Conservation (phyloP, 148 eudicot species). For the Heliamphora exappendiculata region DNA sequence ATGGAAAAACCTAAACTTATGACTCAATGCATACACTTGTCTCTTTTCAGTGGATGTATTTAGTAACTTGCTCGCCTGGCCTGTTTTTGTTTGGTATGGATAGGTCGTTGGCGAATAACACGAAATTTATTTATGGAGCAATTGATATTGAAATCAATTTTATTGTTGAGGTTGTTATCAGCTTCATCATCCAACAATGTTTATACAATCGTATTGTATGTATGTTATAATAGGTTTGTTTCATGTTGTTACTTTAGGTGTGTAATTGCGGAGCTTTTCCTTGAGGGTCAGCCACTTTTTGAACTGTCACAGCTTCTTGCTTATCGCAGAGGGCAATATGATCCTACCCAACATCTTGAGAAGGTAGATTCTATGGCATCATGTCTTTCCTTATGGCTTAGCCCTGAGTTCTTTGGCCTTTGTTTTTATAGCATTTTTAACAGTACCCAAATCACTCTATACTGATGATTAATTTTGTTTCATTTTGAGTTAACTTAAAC, state of each 20-base stretch:
- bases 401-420: background rate
- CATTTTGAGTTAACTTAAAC: background rate
- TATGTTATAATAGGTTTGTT: background rate
- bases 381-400: background rate
- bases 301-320: slow-evolving; percentile 94
- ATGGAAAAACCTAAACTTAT: background rate
- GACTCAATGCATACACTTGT: slow-evolving; percentile 3
- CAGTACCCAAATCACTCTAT: background rate
- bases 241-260: slow-evolving; percentile 44
- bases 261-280: slow-evolving; percentile 95
- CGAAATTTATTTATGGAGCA: background rate
- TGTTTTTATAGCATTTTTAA: background rate
- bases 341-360: slow-evolving; percentile 91
- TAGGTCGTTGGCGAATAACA: background rate
- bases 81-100: background rate
- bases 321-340: slow-evolving; percentile 90
- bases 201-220: background rate
- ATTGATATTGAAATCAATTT: background rate
- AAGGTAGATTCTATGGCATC: slow-evolving; percentile 44
- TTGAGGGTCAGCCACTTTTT: slow-evolving; percentile 92
- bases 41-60: background rate
- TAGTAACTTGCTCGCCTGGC: background rate
- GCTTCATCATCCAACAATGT: background rate
- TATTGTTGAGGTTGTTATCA: background rate
- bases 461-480: background rate